A percentile compares a stretch with the other conserved stretches of the same genome.
Conservation (phyloP, 2,329 filamentous ascomycete genomes). For the Pseudocercospora ulei region DNA sequence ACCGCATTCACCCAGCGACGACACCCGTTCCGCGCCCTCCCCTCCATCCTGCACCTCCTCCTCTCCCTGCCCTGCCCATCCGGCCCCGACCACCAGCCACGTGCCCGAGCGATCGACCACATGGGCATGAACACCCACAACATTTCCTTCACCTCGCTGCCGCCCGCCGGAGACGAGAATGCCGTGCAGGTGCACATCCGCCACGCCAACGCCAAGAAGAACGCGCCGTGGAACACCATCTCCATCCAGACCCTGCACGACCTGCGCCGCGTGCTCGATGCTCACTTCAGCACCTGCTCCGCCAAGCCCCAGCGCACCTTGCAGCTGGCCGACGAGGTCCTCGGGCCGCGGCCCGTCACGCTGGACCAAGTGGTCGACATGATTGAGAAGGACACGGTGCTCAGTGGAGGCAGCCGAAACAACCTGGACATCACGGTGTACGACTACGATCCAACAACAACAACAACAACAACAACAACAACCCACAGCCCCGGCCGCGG, state of each 20-base stretch:
- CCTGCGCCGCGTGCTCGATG: neutral
- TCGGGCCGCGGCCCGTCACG: neutral
- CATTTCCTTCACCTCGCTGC: neutral
- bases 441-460: constrained; percentile 1
- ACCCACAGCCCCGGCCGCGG: neutral
- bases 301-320: neutral
- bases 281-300: neutral
- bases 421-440: neutral
- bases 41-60: too few relatives aligned
- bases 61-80: too few relatives aligned
- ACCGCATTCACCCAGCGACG: too few relatives aligned
- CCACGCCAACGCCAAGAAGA: neutral
- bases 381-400: constrained; percentile 1
- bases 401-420: neutral
- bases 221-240: constrained; percentile 2
- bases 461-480: too few relatives aligned
- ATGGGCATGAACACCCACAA: constrained; percentile 3
- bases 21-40: too few relatives aligned
- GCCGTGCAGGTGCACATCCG: neutral
- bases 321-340: constrained; percentile 1
- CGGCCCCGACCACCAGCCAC: too few relatives aligned
- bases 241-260: neutral
- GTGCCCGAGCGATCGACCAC: too few relatives aligned
- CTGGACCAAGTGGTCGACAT: neutral
- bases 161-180: neutral